Base-by-base conservation (phyloP, 1,284 basidiomycete species). In the Sporisorium exsertum region DNA sequence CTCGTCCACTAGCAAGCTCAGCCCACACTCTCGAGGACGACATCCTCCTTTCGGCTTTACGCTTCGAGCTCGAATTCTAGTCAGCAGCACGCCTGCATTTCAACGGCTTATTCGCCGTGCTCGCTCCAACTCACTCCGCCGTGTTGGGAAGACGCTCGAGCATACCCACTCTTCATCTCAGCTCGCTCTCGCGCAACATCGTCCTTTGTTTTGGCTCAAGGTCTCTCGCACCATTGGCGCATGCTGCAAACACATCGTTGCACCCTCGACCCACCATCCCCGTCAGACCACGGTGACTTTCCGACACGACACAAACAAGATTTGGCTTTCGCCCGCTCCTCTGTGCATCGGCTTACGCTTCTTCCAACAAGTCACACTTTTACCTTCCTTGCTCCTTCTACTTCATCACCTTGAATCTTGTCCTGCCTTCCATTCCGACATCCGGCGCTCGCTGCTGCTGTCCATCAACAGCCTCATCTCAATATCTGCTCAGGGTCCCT, bases 241-340 rank as follows among this genome's bases (percentile, higher is more conserved):
- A 56, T 64, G 57, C 61, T 64, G 57, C 67, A 64, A 33, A 66
- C 69, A 65, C 63, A 62, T 59, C 29, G 55, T 56, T 27, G 51
- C 69, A 42, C 8, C 22, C 35, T n/a, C 12, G 24, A 16, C 64
- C 59, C 63, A 65, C 69, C 63, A 53, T 45, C 20, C 45, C 51
- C 55, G 49, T 65, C 43, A 54, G 49, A 55, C 50, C 58, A 33
- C 54, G 51, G 33, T 54, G 43, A 35, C 58, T 40, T 16, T 40
- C 12, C n/a, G 3, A 16, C 26, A n/a, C 15, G 20, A 18, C 20
- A 40, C 54, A 57, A 58, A 51, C 51, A 72, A 65, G 59, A 32
- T 72, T 59, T 62, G 45, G 35, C 62, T 64, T 46, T 57, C 49
- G 18, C 46, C 40, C 40, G 40, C 27, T 40, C 40, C 50, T 45